Evolutionary conservation across 1,284 basidiomycete genomes (phyloP).

Genomic region (Ceratobasidium sp.): DNA sequence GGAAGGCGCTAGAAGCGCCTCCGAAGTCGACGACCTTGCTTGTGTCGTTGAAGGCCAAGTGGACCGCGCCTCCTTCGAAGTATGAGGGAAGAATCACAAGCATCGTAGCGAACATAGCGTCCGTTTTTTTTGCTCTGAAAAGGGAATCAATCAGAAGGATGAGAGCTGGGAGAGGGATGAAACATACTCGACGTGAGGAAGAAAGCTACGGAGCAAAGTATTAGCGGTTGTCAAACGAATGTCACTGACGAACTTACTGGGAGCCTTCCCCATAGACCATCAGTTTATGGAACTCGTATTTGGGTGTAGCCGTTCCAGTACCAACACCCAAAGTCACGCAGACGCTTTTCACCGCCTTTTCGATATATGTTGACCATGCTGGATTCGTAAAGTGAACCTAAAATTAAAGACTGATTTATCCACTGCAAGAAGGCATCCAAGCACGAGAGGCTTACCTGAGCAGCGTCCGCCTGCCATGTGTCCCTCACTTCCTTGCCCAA

Average conservation of each 20-base stretch:
- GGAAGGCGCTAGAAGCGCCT: background rate
- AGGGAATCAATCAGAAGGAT: background rate
- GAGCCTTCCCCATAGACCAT: background rate
- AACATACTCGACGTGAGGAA: too few species aligned
- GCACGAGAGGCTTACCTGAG: too few species aligned
- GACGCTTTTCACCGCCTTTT: background rate
- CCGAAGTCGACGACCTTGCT: background rate
- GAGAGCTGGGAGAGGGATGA: background rate
- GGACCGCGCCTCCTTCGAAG: conserved; percentile 42
- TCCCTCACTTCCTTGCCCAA: conserved; percentile 56
- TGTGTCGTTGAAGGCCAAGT: background rate
- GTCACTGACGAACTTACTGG: background rate
- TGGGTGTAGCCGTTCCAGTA: background rate
- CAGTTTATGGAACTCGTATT: background rate
- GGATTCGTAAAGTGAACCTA: conserved; percentile 3
- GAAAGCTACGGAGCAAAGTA: too few species aligned
- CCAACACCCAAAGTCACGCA: background rate
- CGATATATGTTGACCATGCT: background rate
- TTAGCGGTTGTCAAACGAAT: too few species aligned
- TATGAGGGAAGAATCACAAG: conserved; percentile 39
- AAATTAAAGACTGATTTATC: background rate
- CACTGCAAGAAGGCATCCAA: too few species aligned
- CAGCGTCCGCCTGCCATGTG: too few species aligned
- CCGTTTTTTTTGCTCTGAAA: background rate
- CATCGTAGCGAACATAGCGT: conserved; percentile 44